A percentile compares a stretch with the other conserved stretches of the same genome.
phyloP scores from a whole-genome alignment of 2,329 filamentous ascomycete genomes.

The Whalleya microplaca region DNA sequence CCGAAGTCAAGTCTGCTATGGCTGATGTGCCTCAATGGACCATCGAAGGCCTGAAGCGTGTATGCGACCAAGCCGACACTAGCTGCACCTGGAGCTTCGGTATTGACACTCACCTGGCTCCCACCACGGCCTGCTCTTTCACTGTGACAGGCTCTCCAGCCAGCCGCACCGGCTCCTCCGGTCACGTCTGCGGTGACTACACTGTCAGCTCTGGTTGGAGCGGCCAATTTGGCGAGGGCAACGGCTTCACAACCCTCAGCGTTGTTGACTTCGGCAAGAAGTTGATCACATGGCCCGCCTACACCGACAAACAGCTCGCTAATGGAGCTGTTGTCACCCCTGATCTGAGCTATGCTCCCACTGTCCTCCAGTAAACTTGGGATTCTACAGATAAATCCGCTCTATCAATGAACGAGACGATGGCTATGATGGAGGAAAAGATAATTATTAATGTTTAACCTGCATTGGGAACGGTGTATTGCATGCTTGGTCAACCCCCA shows the following conservation, averaged over 20 bases:
- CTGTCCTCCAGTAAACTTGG: constrained; percentile 14
- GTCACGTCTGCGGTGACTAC: constrained; percentile 51
- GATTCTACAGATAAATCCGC: no score
- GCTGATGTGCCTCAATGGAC: constrained; percentile 43
- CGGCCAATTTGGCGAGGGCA: constrained; percentile 54
- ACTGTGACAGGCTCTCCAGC: constrained; percentile 38
- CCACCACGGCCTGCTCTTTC: constrained; percentile 43
- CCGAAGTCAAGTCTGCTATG: constrained; percentile 31
- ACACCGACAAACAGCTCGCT: constrained; percentile 55
- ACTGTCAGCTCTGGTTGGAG: constrained; percentile 59
- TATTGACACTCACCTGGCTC: constrained; percentile 41
- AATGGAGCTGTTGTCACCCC: constrained; percentile 50
- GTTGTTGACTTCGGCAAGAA: constrained; percentile 48
- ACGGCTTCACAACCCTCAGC: constrained; percentile 58
- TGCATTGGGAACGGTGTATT: no score
- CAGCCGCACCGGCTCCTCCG: constrained; percentile 43
- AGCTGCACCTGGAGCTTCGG: constrained; percentile 47
- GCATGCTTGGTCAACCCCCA: no score
- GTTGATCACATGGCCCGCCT: constrained; percentile 56
- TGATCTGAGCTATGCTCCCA: constrained; percentile 40
- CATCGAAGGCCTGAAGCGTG: constrained; percentile 42
- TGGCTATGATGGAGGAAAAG: not conserved
- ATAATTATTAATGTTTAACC: no score
- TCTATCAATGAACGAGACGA: not conserved
- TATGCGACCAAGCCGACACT: constrained; percentile 44